Conservation (phyloP, 148 eudicot genomes). For the Chenopodium quinoa region DNA sequence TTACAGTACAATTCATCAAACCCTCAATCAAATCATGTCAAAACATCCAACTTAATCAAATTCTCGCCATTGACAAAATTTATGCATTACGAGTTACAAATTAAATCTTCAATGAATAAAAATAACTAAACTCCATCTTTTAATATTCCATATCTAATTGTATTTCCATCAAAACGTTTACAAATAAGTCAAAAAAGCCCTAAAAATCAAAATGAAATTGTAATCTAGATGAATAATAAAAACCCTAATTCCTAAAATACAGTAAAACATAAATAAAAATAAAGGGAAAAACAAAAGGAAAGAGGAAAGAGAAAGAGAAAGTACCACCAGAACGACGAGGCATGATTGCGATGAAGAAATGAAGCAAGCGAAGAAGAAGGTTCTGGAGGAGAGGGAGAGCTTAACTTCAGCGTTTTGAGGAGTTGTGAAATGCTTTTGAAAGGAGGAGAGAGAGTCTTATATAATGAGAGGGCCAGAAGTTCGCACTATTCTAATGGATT, state of each 20-base stretch:
- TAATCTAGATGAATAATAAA: no score
- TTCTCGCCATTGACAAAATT: background rate
- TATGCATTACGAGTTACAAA: background rate
- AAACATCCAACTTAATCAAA: no score
- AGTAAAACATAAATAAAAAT: background rate
- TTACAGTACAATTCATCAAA: no score
- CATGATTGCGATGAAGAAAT: slow-evolving; percentile 32
- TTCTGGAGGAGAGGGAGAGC: slow-evolving; percentile 11
- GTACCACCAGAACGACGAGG: slow-evolving; percentile 67
- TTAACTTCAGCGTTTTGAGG: background rate
- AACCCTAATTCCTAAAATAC: background rate
- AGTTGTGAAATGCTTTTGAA: background rate
- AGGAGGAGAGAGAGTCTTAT: background rate
- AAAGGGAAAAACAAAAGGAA: slow-evolving; percentile 5
- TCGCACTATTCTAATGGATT: background rate
- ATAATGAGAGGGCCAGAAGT: background rate
- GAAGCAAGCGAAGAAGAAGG: slow-evolving; percentile 25
- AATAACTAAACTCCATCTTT: no score
- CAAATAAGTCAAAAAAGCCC: background rate
- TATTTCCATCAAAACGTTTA: background rate
- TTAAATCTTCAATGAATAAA: no score
- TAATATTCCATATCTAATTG: background rate
- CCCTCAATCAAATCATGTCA: background rate
- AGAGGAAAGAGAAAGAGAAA: background rate
- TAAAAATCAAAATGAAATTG: background rate